A percentile compares a stretch with the other conserved stretches of the same genome.
These are phyloP conservation scores for Amanita polypyramis DNA, from an alignment of 768 basidiomycete species.

Conservation along the genomic window DNA sequence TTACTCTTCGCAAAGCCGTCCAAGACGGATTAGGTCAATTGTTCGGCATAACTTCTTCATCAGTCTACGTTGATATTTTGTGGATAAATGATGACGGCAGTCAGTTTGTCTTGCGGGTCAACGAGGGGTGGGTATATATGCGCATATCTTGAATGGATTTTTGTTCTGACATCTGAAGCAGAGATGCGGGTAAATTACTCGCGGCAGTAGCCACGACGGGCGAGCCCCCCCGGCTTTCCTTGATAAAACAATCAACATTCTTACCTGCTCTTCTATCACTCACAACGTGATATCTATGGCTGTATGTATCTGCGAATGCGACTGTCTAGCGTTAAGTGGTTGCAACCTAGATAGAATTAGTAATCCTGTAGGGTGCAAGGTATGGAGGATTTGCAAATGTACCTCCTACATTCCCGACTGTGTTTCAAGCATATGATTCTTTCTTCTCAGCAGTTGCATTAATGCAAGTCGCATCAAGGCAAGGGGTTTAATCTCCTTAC, in stretches of 20 bases:
- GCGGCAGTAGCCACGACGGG: slow-evolving; percentile 23
- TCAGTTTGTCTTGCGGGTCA: slow-evolving; percentile 30
- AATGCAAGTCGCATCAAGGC: too few relatives aligned
- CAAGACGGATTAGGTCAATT: slow-evolving; percentile 44
- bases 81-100: slow-evolving; percentile 34
- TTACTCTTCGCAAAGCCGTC: slow-evolving; percentile 41
- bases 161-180: slow-evolving; percentile 8
- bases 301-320: too few relatives aligned
- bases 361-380: too few relatives aligned
- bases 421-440: too few relatives aligned
- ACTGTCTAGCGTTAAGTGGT: too few relatives aligned
- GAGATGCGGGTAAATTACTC: slow-evolving; percentile 25
- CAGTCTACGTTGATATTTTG: slow-evolving; percentile 48
- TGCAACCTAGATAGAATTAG: too few relatives aligned
- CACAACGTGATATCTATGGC: too few relatives aligned
- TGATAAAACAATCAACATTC: slow-evolving; percentile 30
- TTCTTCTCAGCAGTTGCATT: too few relatives aligned
- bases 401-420: too few relatives aligned
- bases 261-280: slow-evolving; percentile 24
- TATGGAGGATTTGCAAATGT: too few relatives aligned
- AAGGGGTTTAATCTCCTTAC: too few relatives aligned
- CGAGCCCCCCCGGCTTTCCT: slow-evolving; percentile 21
- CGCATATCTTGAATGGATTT: not conserved
- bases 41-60: slow-evolving; percentile 43
- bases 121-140: slow-evolving; percentile 24